Base-by-base conservation (phyloP, 768 basidiomycete species). In the Agrocybe praecox region DNA sequence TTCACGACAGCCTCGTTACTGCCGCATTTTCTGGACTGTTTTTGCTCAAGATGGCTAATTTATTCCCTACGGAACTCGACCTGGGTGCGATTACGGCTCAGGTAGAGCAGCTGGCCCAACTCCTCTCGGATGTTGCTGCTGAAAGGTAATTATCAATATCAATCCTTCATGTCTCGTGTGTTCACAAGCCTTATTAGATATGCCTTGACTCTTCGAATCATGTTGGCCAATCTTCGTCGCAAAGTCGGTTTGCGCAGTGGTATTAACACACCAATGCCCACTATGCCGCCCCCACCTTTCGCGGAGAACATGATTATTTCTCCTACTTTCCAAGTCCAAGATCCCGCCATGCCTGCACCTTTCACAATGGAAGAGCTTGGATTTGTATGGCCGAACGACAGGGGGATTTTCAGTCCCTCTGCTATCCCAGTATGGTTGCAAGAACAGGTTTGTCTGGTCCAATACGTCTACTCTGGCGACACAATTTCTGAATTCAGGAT, bases 21-120 rank as follows among this genome's bases (percentile, higher is more conserved):
- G 89, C 92, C 34, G 90, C 93, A 9, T 96, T 96, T 73, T 92
- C 92, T 15, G 94, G 91, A 9, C 80, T 96, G 19, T 96, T 95
- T 77, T 77, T 96, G 22, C 81, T 96, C 56, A 96, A 96, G 75
- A 94, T 96, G 89, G 94, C 94, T 55, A 92, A 89, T 66, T 82
- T 97, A 29, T 97, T 96, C 78, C 94, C 94, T 0, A 75, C 85
- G 14, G 92, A 94, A 65, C 75, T 96, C 47, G 91, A 96, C 67
- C 74, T 96, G 24, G 80, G 75, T 17, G 80, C 82, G 9, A 92
- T 96, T 68, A 88, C 86, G 46, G 79, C 72, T 2, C 94, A 96
- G 71, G 94, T 96, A 43, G 92, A 95, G 67, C 92, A 96, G 70
- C 81, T 98, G 34, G 89, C 93, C 0, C 91, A 94, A 63, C 75